Evolutionary conservation across 2,329 filamentous ascomycete genomes (phyloP).

Genomic region (Penicillium hordei): DNA sequence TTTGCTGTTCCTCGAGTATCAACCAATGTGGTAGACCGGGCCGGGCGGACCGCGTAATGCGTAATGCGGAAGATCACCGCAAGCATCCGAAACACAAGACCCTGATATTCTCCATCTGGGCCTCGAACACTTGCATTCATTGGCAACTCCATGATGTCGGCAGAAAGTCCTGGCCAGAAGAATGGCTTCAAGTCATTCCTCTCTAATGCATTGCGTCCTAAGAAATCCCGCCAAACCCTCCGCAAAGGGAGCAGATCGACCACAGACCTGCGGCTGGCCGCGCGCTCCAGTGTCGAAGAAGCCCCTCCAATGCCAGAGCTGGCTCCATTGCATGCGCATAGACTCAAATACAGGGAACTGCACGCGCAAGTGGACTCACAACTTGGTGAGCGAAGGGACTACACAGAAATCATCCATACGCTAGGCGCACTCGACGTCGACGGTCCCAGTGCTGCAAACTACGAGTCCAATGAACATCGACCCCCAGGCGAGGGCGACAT

Average conservation of each 20-base stretch:
- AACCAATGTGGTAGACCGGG: conserved; percentile 8
- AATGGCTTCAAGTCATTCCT: conserved; percentile 33
- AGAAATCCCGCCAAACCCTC: conserved; percentile 40
- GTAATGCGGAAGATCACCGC: conserved; percentile 4
- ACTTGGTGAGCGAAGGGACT: conserved; percentile 39
- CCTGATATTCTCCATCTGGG: conserved; percentile 2
- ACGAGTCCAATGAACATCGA: conserved; percentile 23
- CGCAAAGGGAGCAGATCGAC: conserved; percentile 35
- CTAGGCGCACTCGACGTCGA: conserved; percentile 34
- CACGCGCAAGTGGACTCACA: conserved; percentile 35
- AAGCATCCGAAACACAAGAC: conserved; percentile 6
- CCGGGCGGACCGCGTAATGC: conserved; percentile 12
- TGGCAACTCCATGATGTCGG: conserved; percentile 26
- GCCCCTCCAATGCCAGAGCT: conserved; percentile 33
- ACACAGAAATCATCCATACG: conserved; percentile 38
- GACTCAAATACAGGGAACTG: conserved; percentile 32
- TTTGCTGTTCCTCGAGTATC: not conserved
- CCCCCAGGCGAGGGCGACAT: conserved; percentile 45
- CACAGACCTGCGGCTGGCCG: conserved; percentile 28
- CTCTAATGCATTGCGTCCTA: conserved; percentile 33
- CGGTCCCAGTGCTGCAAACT: conserved; percentile 22
- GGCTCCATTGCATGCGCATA: conserved; percentile 37
- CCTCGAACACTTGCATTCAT: not conserved
- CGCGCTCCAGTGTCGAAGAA: conserved; percentile 26
- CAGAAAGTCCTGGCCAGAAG: conserved; percentile 33